phyloP scores from a whole-genome alignment of 352 stramenopile genomes.

The Pythium pyrilobum region DNA sequence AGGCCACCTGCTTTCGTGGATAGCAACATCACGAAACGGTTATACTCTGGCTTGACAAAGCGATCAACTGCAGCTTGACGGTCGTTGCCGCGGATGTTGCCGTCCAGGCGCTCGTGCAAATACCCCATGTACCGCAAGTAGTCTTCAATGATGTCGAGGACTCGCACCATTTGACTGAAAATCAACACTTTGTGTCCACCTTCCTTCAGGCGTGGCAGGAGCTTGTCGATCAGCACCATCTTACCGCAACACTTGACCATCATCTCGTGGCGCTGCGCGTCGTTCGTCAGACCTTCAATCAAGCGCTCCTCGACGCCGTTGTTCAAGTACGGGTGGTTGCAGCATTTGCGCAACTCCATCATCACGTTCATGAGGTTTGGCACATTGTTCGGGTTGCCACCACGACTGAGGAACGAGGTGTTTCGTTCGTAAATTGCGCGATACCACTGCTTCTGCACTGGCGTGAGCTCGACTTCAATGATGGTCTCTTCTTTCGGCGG shows the following conservation, averaged over 20 bases:
- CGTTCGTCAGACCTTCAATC: conserved; percentile 70
- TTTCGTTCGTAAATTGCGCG: conserved; percentile 97
- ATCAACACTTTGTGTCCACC: conserved; percentile 98
- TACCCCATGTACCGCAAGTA: conserved; percentile 93
- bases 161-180: conserved; percentile 99
- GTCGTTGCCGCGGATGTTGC: conserved; percentile 92
- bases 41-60: conserved; percentile 89
- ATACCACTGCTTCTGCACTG: conserved; percentile 89
- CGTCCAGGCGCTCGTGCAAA: conserved; percentile 97
- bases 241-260: conserved; percentile 99
- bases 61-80: conserved; percentile 82
- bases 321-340: conserved; percentile 91
- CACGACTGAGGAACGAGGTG: conserved; percentile 82
- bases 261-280: conserved; percentile 85
- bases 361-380: conserved; percentile 92
- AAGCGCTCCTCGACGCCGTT: conserved; percentile 89
- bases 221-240: conserved; percentile 98
- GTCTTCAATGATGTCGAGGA: conserved; percentile 99
- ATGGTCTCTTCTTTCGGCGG: conserved; percentile 89
- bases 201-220: conserved; percentile 95
- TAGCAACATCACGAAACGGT: conserved; percentile 97
- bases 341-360: conserved; percentile 91
- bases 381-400: conserved; percentile 73
- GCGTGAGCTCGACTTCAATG: conserved; percentile 88
- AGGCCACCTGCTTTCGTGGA: conserved; percentile 96